Conservation (phyloP, 805 yeast species). For the Teunomyces barrocoloradensis region DNA sequence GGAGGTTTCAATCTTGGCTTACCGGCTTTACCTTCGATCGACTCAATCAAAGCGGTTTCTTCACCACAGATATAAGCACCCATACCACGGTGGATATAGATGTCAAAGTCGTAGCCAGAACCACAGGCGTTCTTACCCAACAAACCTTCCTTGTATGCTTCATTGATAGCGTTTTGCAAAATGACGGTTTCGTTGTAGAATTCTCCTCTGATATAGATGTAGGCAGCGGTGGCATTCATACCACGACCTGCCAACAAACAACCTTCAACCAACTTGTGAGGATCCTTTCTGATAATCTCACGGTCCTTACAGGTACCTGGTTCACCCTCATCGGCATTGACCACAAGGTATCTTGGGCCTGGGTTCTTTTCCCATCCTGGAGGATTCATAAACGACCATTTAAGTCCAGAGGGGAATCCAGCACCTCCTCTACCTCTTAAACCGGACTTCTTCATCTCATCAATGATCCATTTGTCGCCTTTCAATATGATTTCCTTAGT, state of each 20-base stretch:
- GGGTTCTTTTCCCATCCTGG: conserved; percentile 91
- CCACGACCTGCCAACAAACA: conserved; percentile 86
- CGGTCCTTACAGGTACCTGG: conserved; percentile 94
- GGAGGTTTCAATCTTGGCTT: conserved; percentile 94
- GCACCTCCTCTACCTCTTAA: conserved; percentile 93
- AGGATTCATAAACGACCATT: conserved; percentile 94
- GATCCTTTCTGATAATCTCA: conserved; percentile 87
- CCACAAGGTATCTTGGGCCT: conserved; percentile 87
- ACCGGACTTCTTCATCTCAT: conserved; percentile 81
- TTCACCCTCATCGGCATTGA: conserved; percentile 93
- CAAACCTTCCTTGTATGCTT: conserved; percentile 78
- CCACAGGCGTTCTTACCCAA: conserved; percentile 87
- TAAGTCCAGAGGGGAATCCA: conserved; percentile 87
- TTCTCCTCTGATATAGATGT: conserved; percentile 88
- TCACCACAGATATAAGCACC: conserved; percentile 94
- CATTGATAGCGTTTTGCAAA: conserved; percentile 80
- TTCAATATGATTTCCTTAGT: conserved; percentile 80
- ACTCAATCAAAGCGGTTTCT: conserved; percentile 86
- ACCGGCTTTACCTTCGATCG: conserved; percentile 89
- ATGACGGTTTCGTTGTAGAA: conserved; percentile 76
- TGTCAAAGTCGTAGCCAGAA: conserved; percentile 79
- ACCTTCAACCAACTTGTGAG: conserved; percentile 90
- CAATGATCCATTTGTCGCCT: conserved; percentile 89
- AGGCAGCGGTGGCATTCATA: conserved; percentile 92
- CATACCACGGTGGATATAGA: conserved; percentile 86